Evolutionary conservation across 2,329 filamentous ascomycete genomes (phyloP), one percentile per base, ranked within the genome.

Genomic region (Cytospora schulzeri): DNA sequence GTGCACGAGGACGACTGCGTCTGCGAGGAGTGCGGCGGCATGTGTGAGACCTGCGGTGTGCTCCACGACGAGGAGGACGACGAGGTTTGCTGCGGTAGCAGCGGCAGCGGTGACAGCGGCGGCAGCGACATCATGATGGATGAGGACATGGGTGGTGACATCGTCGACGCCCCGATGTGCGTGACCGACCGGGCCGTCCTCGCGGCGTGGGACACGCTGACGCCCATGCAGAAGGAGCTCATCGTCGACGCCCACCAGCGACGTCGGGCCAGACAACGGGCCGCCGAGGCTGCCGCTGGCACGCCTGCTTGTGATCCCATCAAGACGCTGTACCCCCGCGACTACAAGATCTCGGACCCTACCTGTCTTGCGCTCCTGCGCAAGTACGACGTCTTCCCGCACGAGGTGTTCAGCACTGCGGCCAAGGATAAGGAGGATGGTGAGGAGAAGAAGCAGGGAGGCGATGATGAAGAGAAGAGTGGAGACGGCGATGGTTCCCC

Each of bases 361-460:
- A 8, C 45, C 29, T 52, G 50, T 15, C 65, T 66, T 15, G 45
- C 57, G 11, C 51, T 66, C 28, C 58, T 65, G 48, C 45, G 35
- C 26, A 64, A 56, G 54, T 57, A 64, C 41, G 58, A 66, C 54
- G 53, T 29, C 41, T 56, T 66, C 50, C 24, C 51, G 5, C 7
- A 11, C 35, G 57, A 57, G 19, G 45, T 57, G 52, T 57, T 60
- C 26, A 3, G 4, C n/a, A 3, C 22, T 11, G 14, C 26, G 19
- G 8, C 14, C 19, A 31, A 28, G 15, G 53, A 15, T 15, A 38
- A 19, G 1, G 48, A 57, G 6, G 33, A 14, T 19, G 11, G 14
- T n/a, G 24, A 28, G n/a, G 28, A 17, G 26, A 26, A 31, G 6
- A 28, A n/a, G n/a, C n/a, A 55, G 1, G 29, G 15, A 26, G 55